phyloP scores from a whole-genome alignment of 2,329 filamentous ascomycete genomes.

The Pseudodiploospora longispora region DNA sequence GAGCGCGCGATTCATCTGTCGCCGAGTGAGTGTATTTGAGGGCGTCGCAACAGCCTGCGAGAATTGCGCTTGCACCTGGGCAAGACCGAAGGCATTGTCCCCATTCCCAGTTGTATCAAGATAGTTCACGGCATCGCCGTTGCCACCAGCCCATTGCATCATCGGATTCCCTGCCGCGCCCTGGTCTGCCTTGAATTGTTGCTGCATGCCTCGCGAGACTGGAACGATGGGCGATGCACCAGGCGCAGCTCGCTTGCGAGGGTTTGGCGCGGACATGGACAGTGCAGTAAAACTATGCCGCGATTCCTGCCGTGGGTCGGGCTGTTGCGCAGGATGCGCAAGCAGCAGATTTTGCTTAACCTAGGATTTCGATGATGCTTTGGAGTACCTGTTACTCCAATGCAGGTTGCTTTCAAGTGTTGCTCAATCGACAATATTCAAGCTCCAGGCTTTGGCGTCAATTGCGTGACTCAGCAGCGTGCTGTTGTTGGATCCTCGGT shows the following conservation, averaged over 20 bases:
- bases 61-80: slow-evolving; percentile 27
- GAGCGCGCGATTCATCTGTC: slow-evolving; percentile 43
- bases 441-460: no score
- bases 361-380: not conserved
- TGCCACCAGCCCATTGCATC: slow-evolving; percentile 32
- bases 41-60: slow-evolving; percentile 24
- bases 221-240: slow-evolving; percentile 58
- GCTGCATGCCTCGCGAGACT: slow-evolving; percentile 41
- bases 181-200: slow-evolving; percentile 33
- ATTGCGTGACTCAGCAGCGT: no score
- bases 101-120: slow-evolving; percentile 26
- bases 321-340: not conserved
- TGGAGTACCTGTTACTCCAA: no score
- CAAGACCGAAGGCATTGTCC: slow-evolving; percentile 30
- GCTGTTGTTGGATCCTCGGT: no score
- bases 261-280: slow-evolving; percentile 41
- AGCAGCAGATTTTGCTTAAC: not conserved
- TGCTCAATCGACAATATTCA: no score
- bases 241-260: slow-evolving; percentile 67
- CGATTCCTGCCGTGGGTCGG: slow-evolving; percentile 6
- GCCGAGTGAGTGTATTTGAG: slow-evolving; percentile 44
- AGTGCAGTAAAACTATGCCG: not conserved
- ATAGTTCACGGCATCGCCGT: slow-evolving; percentile 26
- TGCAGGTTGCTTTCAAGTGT: no score
- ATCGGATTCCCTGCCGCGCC: slow-evolving; percentile 40